Conservation (phyloP, 345 rosid genomes). For the Atalantia buxifolia region DNA sequence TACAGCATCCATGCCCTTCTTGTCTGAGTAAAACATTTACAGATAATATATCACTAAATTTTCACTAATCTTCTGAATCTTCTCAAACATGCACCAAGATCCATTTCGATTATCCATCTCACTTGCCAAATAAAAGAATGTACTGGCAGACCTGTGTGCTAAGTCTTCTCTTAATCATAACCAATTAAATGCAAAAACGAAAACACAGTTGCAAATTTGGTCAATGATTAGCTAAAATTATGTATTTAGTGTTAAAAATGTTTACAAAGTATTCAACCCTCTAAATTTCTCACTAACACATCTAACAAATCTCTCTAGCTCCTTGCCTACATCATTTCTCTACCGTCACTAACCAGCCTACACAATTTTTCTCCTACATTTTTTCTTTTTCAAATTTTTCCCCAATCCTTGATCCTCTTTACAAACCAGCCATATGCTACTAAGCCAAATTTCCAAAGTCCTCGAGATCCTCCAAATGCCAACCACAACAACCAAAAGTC, state of each 20-base stretch:
- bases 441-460: not conserved
- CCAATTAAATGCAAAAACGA: not conserved
- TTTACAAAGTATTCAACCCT: constrained; percentile 41
- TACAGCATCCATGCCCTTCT: not conserved
- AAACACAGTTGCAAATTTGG: not conserved
- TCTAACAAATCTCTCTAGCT: constrained; percentile 10
- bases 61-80: not conserved
- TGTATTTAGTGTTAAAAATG: constrained; percentile 34
- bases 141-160: not conserved
- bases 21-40: not conserved
- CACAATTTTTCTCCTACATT: constrained; percentile 1
- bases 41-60: not conserved
- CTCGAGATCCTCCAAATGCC: not conserved
- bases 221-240: constrained; percentile 23
- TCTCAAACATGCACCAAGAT: not conserved
- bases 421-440: constrained; percentile 5
- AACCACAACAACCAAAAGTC: constrained; percentile 11
- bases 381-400: not conserved
- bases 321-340: constrained; percentile 12
- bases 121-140: not conserved
- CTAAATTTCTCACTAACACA: constrained; percentile 19
- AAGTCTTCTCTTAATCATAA: not conserved
- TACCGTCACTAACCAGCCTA: constrained; percentile 22
- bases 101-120: not conserved
- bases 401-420: not conserved